phyloP scores from a whole-genome alignment of 2,329 filamentous ascomycete species.

The Allantophomopsis cytisporea region DNA sequence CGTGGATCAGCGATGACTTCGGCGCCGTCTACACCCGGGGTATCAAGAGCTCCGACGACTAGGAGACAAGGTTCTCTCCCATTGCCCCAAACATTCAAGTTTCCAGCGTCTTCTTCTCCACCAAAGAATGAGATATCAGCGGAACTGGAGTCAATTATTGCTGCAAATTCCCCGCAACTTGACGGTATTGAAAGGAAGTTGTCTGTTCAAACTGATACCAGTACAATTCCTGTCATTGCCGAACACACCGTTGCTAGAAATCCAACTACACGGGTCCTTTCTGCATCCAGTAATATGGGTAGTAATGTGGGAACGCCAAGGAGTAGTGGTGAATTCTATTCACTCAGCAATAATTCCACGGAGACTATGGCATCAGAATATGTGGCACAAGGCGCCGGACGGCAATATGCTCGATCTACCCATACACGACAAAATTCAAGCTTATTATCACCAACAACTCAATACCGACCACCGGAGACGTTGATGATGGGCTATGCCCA shows the following conservation, averaged over 20 bases:
- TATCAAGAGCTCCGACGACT: conserved; percentile 21
- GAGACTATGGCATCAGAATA: conserved; percentile 92
- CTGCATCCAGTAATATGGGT: conserved; percentile 50
- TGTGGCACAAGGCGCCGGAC: conserved; percentile 34
- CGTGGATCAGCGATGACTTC: conserved; percentile 13
- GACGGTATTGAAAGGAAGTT: too few species aligned
- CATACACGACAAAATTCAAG: conserved; percentile 28
- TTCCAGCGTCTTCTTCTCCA: not conserved
- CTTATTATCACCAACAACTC: conserved; percentile 22
- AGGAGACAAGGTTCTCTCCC: conserved; percentile 13
- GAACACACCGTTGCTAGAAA: conserved; percentile 29
- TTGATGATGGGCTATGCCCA: conserved; percentile 98
- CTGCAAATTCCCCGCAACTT: conserved; percentile 15
- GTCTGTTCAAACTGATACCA: too few species aligned
- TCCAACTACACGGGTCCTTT: conserved; percentile 50
- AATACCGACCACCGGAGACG: conserved; percentile 50
- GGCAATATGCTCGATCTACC: conserved; percentile 27
- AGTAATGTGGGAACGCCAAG: conserved; percentile 69
- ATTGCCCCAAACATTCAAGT: conserved; percentile 15
- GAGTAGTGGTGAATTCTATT: conserved; percentile 91
- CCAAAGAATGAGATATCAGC: too few species aligned
- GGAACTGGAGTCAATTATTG: too few species aligned
- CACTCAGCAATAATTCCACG: conserved; percentile 84
- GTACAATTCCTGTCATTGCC: conserved; percentile 30
- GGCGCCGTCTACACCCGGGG: conserved; percentile 24